phyloP scores from a whole-genome alignment of 257 asterid species.

The Primulina huaijiensis region DNA sequence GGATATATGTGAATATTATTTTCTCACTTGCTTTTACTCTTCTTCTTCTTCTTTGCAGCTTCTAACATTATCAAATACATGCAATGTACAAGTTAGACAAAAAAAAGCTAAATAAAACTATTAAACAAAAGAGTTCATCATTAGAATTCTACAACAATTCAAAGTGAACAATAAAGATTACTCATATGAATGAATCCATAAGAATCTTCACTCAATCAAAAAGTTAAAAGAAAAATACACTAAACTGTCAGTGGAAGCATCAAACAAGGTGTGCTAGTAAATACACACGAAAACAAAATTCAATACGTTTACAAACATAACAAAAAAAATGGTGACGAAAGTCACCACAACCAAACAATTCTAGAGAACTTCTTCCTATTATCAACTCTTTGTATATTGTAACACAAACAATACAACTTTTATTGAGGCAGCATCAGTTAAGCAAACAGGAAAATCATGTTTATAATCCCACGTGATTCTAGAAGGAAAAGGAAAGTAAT shows the following conservation, averaged over 20 bases:
- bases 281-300: not conserved
- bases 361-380: not conserved
- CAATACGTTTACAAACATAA: not conserved
- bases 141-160: conserved; percentile 8
- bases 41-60: conserved; percentile 92
- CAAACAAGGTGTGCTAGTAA: not conserved
- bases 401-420: not conserved
- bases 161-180: not conserved
- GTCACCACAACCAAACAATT: not conserved
- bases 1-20: conserved; percentile 11
- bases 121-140: conserved; percentile 4
- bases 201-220: not conserved
- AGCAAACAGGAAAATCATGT: not conserved
- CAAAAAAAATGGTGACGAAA: not conserved
- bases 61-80: conserved; percentile 44
- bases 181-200: not conserved
- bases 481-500: not conserved
- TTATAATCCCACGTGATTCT: not conserved
- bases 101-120: conserved; percentile 2
- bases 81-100: conserved; percentile 23
- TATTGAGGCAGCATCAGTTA: not conserved
- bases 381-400: not conserved
- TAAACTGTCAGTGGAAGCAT: not conserved
- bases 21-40: conserved; percentile 88
- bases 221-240: too few species aligned